phyloP scores from a whole-genome alignment of 176 grass and related monocot genomes.

The Thinopyrum elongatum region DNA sequence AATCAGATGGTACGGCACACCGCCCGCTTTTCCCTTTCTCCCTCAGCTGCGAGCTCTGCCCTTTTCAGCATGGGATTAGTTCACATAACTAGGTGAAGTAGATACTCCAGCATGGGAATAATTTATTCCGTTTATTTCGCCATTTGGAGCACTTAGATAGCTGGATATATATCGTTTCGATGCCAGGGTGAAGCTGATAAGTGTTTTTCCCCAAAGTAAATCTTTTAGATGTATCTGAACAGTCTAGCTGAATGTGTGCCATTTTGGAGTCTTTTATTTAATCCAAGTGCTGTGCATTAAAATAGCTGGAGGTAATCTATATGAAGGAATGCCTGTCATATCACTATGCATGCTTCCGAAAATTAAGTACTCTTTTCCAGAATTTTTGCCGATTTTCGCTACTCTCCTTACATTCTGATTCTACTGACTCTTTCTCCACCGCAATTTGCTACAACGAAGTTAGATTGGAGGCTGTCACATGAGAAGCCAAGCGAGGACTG shows the following conservation, averaged over 20 bases:
- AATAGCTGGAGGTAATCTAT: neutral
- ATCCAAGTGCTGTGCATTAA: neutral
- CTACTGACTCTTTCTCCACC: constrained; percentile 12
- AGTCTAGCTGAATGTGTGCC: neutral
- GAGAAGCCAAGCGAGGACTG: constrained; percentile 67
- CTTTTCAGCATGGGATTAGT: neutral
- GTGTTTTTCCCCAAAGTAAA: neutral
- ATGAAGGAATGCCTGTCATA: neutral
- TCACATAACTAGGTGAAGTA: neutral
- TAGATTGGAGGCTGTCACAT: constrained; percentile 88
- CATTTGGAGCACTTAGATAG: neutral
- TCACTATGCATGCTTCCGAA: neutral
- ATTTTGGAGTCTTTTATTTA: neutral
- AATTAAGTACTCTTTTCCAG: neutral
- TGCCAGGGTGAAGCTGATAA: neutral
- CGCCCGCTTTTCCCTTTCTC: neutral
- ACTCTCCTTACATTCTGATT: neutral
- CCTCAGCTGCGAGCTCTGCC: neutral
- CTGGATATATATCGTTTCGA: neutral
- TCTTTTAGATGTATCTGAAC: neutral
- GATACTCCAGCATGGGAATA: too few species aligned
- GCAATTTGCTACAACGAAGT: constrained; percentile 45
- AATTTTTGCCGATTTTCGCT: neutral
- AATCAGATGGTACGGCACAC: constrained; percentile 93
- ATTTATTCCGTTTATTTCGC: neutral